phyloP scores from a whole-genome alignment of 495 filamentous ascomycete genomes.

The Parachaetomium inaequale region DNA sequence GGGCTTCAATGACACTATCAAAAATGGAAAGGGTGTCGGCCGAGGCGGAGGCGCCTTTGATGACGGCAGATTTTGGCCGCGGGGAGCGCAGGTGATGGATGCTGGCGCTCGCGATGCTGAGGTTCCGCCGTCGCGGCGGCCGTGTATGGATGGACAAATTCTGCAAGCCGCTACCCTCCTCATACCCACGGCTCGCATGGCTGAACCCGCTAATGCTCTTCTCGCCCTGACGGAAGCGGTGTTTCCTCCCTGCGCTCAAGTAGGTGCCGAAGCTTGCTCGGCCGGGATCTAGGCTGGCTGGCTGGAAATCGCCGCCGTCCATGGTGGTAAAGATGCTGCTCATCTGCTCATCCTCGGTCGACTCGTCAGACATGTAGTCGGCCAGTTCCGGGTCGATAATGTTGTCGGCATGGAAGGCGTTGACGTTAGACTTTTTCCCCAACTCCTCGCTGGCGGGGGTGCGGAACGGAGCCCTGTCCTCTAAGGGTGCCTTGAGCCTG shows the following conservation, averaged over 20 bases:
- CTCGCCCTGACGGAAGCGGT: slow-evolving; percentile 67
- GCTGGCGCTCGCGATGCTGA: slow-evolving; percentile 68
- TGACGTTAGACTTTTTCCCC: slow-evolving; percentile 59
- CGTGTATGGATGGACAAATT: slow-evolving; percentile 54
- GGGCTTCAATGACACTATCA: slow-evolving; percentile 29
- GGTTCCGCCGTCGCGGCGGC: slow-evolving; percentile 64
- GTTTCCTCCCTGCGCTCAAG: slow-evolving; percentile 65
- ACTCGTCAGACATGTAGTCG: slow-evolving; percentile 91
- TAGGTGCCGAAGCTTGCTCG: slow-evolving; percentile 48
- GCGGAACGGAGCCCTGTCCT: slow-evolving; percentile 86
- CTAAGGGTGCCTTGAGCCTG: slow-evolving; percentile 49
- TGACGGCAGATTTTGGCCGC: slow-evolving; percentile 46
- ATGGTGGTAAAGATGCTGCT: slow-evolving; percentile 80
- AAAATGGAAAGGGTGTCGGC: slow-evolving; percentile 41
- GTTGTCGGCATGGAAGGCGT: slow-evolving; percentile 94
- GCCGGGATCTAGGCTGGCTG: slow-evolving; percentile 47
- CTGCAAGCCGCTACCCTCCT: slow-evolving; percentile 33
- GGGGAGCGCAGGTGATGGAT: slow-evolving; percentile 66
- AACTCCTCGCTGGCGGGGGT: slow-evolving; percentile 64
- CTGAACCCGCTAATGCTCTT: slow-evolving; percentile 62
- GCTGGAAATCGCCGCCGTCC: slow-evolving; percentile 42
- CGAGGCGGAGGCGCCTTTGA: slow-evolving; percentile 42
- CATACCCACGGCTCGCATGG: slow-evolving; percentile 53
- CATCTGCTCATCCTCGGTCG: slow-evolving; percentile 87
- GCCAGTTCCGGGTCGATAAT: slow-evolving; percentile 97